A percentile compares a stretch with the other conserved stretches of the same genome.
These are phyloP conservation scores for Lathyrus sativus DNA, from an alignment of 306 rosid genomes.

Conservation along the genomic window DNA sequence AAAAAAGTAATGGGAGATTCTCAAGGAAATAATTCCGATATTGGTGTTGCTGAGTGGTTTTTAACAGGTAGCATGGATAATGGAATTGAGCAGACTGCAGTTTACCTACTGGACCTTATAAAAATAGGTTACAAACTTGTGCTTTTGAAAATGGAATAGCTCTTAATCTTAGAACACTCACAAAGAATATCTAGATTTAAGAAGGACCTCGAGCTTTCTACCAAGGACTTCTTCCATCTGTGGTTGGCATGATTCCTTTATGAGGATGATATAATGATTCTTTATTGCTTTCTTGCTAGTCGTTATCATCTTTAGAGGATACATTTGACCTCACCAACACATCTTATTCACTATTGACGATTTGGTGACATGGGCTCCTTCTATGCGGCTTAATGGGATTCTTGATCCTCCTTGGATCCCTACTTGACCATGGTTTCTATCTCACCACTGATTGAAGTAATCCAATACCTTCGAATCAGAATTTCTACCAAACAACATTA, in stretches of 20 bases:
- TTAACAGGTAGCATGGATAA: conserved; percentile 53
- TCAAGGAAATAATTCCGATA: conserved; percentile 42
- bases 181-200: conserved; percentile 54
- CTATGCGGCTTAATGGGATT: too few species aligned
- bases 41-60: conserved; percentile 45
- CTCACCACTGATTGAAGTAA: too few species aligned
- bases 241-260: conserved; percentile 57
- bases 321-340: too few species aligned
- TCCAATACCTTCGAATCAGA: too few species aligned
- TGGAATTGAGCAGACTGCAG: conserved; percentile 50
- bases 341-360: too few species aligned
- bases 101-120: conserved; percentile 54
- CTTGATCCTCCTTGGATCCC: too few species aligned
- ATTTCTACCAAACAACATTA: too few species aligned
- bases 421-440: too few species aligned
- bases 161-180: conserved; percentile 46
- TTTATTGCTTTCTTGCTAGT: too few species aligned
- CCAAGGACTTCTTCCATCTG: conserved; percentile 54
- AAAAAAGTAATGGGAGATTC: conserved; percentile 44
- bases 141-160: conserved; percentile 50
- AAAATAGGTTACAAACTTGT: conserved; percentile 56
- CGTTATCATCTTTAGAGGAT: too few species aligned
- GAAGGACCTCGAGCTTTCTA: conserved; percentile 60
- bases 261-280: too few species aligned
- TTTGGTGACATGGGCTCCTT: too few species aligned